Evolutionary conservation across 768 basidiomycete species (phyloP), one percentile per base, ranked within the genome.

Genomic region (Pisolithus tinctorius): DNA sequence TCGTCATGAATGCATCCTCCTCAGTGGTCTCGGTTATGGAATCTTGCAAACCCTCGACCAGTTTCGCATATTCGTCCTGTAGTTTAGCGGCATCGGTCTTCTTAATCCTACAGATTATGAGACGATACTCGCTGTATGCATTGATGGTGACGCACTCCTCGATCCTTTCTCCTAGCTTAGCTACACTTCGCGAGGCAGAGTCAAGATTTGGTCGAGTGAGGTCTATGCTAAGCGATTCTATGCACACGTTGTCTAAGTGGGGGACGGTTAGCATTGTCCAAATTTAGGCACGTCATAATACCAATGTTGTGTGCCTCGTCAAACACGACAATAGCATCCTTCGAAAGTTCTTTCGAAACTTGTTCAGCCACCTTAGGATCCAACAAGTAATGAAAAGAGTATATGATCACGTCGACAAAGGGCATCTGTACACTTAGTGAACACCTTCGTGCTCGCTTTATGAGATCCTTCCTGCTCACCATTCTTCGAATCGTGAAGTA

Each of bases 221-320:
- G 63, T 99, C 96, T 57, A 99, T 95, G 60, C 93, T 96, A 37
- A 99, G 74, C 0, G 96, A 97, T 63, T 99, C 96, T 63, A 99
- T 95, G 69, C 96, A 99, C 43, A 99, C 96, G 65, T 99, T 99
- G 63, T 99, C 95, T 86, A 56, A 25, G 30, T 23, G 25, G 31
- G 50, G 40, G 20, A 40, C 7, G 27, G 9, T 27, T 16, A 29
- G 27, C 16, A n/a, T 27, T 14, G 2, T 3, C 13, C 26, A 30
- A 16, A 11, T 10, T 25, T 34, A 39, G 25, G 20, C 38, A 48
- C 46, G 26, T 57, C 76, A 51, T 59, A 93, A 51, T 59, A 93
- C 94, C 94, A 47, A 99, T 99, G 65, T 99, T 99, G 69, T 99
- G 96, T 14, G 96, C 96, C 65, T 99, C 96, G 62, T 99, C 96